Base-by-base conservation (phyloP, 306 rosid genomes). In the Dryas drummondii region DNA sequence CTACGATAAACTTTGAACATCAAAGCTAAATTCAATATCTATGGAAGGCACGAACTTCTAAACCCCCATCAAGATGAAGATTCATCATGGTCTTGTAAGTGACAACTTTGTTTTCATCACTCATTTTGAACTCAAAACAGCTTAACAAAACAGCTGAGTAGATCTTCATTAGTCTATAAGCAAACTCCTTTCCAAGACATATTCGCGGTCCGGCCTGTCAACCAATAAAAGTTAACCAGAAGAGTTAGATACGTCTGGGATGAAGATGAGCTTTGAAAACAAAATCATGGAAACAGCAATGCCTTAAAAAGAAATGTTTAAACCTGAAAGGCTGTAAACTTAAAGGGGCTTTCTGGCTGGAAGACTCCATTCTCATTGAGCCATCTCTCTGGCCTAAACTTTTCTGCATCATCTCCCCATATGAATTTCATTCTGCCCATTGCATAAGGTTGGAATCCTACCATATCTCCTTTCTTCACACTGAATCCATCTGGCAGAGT, bases 171-270 rank as follows among this genome's bases (percentile, higher is more conserved):
- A 1, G 37, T 32, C 37, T 32, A 32, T 32, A 32, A 32, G 37
- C 37, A 82, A 94, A 22, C 22, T 22, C 22, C 22, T 22, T 22
- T 22, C 22, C 22, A 22, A 22, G 22, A 22, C 22, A 22, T 22
- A 94, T 80, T 91, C 97, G 76, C 2, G 89, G 96, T 41, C 97
- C 96, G 0, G 96, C 97, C 96, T 90, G 96, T 76, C 52, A 78
- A 48, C 46, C 68, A 44, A 32, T 32, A 32, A 32, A 32, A 32
- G 37, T 32, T 32, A 32, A 32, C 37, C 37, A 32, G 37, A 32
- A 1, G 37, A 32, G 0, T 1, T 1, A 32, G 37, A 32, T 32
- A 32, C 3, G 37, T 32, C 37, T n/a, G n/a, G n/a, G n/a, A n/a
- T n/a, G n/a, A n/a, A n/a, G n/a, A n/a, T n/a, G n/a, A n/a, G n/a